phyloP scores from a whole-genome alignment of 192 early-diverging fungal species.

The Backusella circina region DNA sequence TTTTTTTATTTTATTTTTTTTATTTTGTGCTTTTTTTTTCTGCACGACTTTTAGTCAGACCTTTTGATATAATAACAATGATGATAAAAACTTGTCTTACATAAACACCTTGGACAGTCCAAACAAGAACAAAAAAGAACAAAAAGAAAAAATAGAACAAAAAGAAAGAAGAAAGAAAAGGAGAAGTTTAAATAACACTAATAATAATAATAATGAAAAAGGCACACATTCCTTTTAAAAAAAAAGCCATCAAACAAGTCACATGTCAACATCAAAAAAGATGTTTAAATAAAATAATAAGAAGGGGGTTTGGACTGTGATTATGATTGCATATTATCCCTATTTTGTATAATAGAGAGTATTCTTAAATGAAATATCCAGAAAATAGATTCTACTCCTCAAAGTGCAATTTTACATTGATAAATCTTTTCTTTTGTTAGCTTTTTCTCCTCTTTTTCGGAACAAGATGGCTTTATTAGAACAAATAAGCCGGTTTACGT shows the following conservation, averaged over 20 bases:
- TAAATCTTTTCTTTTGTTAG: neutral
- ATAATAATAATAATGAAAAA: neutral
- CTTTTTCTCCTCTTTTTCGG: neutral
- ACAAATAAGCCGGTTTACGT: neutral
- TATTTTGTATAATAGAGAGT: no score
- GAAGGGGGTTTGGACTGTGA: no score
- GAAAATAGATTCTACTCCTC: no score
- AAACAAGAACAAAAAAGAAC: neutral
- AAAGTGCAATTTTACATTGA: no score
- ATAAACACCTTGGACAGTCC: neutral
- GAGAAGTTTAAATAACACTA: neutral
- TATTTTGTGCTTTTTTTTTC: neutral
- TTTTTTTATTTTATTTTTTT: neutral
- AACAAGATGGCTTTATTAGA: neutral
- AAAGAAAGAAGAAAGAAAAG: neutral
- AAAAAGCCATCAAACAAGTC: neutral
- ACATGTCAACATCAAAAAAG: neutral
- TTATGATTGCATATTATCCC: no score
- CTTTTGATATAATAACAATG: neutral
- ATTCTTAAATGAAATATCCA: no score
- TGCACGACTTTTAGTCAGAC: neutral
- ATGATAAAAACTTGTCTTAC: neutral
- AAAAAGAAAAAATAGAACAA: neutral
- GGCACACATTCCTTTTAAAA: neutral
- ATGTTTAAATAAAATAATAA: no score